Percentiles rank a stretch among this genome's conserved stretches.
These are phyloP conservation scores for Sporisorium reilianum DNA, from an alignment of 1,284 basidiomycete genomes.

Conservation along the genomic window DNA sequence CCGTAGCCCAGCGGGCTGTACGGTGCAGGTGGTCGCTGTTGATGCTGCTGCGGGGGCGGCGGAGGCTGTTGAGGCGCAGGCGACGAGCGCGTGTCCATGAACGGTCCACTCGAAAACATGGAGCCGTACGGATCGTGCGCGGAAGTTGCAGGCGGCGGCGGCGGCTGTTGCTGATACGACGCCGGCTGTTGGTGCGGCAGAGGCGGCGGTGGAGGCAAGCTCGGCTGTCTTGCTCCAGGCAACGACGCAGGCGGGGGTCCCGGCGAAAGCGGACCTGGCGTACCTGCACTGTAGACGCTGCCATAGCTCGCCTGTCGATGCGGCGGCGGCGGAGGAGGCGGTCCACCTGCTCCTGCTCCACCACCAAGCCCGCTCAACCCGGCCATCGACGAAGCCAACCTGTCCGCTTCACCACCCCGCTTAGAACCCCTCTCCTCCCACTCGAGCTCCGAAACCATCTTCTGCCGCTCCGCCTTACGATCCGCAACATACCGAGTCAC, in stretches of 20 bases:
- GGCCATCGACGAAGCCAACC: conserved; percentile 23
- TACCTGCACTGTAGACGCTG: conserved; percentile 19
- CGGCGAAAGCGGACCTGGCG: conserved; percentile 18
- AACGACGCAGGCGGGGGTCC: conserved; percentile 34
- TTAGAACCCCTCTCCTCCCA: conserved; percentile 75
- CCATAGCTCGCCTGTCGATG: conserved; percentile 45
- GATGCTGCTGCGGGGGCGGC: background rate
- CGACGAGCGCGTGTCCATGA: conserved; percentile 30
- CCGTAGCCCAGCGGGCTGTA: conserved; percentile 23
- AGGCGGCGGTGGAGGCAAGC: conserved; percentile 13
- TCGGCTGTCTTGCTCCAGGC: conserved; percentile 15
- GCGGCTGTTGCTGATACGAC: conserved; percentile 18
- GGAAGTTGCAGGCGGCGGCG: background rate
- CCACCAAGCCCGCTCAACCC: conserved; percentile 22
- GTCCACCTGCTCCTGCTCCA: conserved; percentile 15
- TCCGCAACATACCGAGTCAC: conserved; percentile 76
- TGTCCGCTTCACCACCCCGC: conserved; percentile 6
- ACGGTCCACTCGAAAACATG: conserved; percentile 44
- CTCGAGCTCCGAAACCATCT: conserved; percentile 78
- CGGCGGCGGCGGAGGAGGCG: conserved; percentile 21
- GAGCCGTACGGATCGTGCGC: conserved; percentile 31
- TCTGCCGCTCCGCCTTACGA: conserved; percentile 80
- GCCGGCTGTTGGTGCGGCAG: conserved; percentile 11
- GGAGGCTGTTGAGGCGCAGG: conserved; percentile 19
- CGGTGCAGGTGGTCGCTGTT: conserved; percentile 11